phyloP scores from a whole-genome alignment of 2,329 filamentous ascomycete genomes.

The Arthrobotrys megalospora region DNA sequence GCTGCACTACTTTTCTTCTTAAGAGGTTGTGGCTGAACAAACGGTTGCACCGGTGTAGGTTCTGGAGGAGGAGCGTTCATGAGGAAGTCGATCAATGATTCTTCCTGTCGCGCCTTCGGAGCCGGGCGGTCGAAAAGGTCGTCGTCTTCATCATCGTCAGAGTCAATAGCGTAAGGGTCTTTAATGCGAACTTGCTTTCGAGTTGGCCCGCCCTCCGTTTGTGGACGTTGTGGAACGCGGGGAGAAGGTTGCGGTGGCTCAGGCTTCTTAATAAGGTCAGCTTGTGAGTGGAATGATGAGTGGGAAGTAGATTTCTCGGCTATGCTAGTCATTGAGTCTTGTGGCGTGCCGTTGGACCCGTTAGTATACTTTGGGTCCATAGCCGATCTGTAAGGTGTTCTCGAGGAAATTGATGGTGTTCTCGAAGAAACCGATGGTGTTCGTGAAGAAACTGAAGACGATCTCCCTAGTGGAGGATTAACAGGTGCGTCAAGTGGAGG shows the following conservation, averaged over 20 bases:
- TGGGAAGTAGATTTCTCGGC: conserved; percentile 66
- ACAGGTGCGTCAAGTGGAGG: conserved; percentile 67
- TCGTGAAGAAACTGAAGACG: conserved; percentile 72
- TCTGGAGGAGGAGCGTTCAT: conserved; percentile 66
- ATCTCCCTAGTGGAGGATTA: conserved; percentile 85
- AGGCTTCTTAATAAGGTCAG: conserved; percentile 73
- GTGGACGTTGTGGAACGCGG: conserved; percentile 63
- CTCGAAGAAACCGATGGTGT: conserved; percentile 7
- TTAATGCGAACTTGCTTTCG: conserved; percentile 83
- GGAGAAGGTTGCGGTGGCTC: conserved; percentile 66
- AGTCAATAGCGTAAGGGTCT: conserved; percentile 94
- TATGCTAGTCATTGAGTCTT: conserved; percentile 54
- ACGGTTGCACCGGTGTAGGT: conserved; percentile 56
- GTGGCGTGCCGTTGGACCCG: conserved; percentile 54
- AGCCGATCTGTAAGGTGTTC: conserved; percentile 80
- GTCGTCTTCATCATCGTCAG: conserved; percentile 74
- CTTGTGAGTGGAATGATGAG: conserved; percentile 82
- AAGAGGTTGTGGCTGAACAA: conserved; percentile 66
- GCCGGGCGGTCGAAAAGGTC: conserved; percentile 49
- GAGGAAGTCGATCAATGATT: conserved; percentile 64
- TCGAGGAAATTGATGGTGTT: conserved; percentile 75
- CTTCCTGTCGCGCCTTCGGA: conserved; percentile 56
- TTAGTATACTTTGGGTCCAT: conserved; percentile 61
- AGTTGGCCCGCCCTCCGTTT: conserved; percentile 72
- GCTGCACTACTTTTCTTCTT: conserved; percentile 78